A percentile compares a stretch with the other conserved stretches of the same genome.
Conservation (phyloP, 2,329 filamentous ascomycete species). For the Trichoderma sp. region DNA sequence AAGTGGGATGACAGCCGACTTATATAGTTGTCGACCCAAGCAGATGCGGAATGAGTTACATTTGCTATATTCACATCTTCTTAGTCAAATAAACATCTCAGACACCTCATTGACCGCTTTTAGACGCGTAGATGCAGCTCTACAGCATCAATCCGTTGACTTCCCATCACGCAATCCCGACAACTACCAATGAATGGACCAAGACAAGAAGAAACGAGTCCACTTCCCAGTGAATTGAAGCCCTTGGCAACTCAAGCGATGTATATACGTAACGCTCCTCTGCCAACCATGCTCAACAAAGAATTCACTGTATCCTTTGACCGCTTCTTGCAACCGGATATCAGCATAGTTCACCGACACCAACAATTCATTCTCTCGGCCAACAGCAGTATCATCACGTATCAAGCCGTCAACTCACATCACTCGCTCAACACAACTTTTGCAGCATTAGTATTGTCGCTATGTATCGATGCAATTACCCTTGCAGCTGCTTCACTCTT, state of each 20-base stretch:
- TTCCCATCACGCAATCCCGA: background rate
- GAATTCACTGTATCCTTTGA: background rate
- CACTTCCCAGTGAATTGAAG: background rate
- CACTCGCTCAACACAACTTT: background rate
- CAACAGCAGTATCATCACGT: background rate
- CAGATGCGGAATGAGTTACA: too few species aligned
- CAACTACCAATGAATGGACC: background rate
- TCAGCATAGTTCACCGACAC: background rate
- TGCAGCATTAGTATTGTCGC: background rate
- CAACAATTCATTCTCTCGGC: background rate
- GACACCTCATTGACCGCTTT: background rate
- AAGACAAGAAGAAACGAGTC: background rate
- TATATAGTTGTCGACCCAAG: background rate
- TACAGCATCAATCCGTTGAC: background rate
- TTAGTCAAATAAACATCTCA: background rate
- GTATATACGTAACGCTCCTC: too few species aligned
- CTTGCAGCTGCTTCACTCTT: background rate
- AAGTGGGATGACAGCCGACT: background rate
- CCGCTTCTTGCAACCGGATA: background rate
- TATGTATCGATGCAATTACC: background rate
- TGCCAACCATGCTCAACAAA: background rate
- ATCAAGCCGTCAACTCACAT: background rate
- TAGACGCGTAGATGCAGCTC: background rate
- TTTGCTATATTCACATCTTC: background rate
- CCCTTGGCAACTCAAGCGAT: background rate